A percentile compares a stretch with the other conserved stretches of the same genome.
phyloP scores from a whole-genome alignment of 768 basidiomycete genomes.

The Lyophyllum decastes region DNA sequence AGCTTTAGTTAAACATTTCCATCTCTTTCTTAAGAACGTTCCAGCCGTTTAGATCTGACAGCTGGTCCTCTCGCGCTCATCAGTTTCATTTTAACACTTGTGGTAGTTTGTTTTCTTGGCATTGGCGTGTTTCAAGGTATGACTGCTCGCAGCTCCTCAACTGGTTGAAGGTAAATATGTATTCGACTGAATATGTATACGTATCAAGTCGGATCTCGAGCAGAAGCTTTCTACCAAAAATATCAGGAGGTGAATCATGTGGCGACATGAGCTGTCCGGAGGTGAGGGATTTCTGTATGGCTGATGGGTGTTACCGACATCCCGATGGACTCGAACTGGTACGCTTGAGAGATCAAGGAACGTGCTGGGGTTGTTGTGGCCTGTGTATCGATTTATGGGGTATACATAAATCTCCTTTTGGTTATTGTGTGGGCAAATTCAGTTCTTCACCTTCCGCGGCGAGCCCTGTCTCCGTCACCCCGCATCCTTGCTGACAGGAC shows the following conservation, averaged over 20 bases:
- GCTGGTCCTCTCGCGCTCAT: slow-evolving; percentile 1
- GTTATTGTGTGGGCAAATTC: not conserved
- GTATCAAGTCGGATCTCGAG: too few relatives aligned
- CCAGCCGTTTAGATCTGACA: not conserved
- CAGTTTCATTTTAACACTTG: slow-evolving; percentile 4
- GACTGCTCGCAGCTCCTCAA: not conserved
- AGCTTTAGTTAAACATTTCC: slow-evolving; percentile 13
- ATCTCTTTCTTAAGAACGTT: slow-evolving; percentile 9
- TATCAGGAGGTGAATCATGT: not conserved
- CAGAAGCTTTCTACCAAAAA: not conserved
- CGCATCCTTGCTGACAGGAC: not conserved
- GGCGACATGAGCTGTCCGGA: not conserved
- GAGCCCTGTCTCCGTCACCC: not conserved
- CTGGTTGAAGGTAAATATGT: not conserved
- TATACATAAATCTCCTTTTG: slow-evolving; percentile 14
- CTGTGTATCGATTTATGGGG: not conserved
- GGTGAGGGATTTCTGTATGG: not conserved
- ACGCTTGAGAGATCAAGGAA: not conserved
- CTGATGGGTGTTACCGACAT: not conserved
- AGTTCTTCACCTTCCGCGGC: not conserved
- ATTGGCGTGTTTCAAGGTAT: not conserved
- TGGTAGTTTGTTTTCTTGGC: not conserved
- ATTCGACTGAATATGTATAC: too few relatives aligned
- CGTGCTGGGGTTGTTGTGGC: not conserved
- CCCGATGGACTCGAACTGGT: not conserved